Percentiles rank a stretch among this genome's conserved stretches.
These are phyloP conservation scores for Coemansia sp. DNA, from an alignment of 192 early-diverging fungal species.

Conservation along the genomic window DNA sequence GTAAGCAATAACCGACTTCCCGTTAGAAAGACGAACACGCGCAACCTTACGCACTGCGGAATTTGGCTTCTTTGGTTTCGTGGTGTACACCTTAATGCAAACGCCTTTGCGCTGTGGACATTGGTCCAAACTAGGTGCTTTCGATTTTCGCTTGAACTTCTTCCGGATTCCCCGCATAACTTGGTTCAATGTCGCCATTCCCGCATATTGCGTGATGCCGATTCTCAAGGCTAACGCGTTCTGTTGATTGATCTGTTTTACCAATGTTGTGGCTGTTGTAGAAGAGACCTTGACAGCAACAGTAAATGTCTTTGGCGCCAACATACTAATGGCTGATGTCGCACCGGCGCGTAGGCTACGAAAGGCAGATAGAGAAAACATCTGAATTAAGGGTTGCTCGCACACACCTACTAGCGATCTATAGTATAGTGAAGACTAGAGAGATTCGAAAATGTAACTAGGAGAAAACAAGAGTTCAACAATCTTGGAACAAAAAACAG, in stretches of 20 bases:
- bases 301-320: not conserved
- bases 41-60: constrained; percentile 94
- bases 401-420: not conserved
- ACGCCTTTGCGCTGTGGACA: constrained; percentile 92
- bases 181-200: constrained; percentile 91
- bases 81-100: constrained; percentile 92
- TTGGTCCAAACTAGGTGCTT: constrained; percentile 80
- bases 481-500: no score
- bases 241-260: constrained; percentile 2
- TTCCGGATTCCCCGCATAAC: constrained; percentile 85
- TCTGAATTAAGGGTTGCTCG: not conserved
- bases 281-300: not conserved
- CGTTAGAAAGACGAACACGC: constrained; percentile 89
- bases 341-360: constrained; percentile 41
- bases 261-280: not conserved
- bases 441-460: not conserved
- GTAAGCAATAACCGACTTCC: constrained; percentile 89
- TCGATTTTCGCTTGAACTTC: constrained; percentile 61
- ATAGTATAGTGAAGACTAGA: not conserved
- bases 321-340: not conserved
- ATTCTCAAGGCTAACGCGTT: not conserved
- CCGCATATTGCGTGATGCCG: constrained; percentile 19
- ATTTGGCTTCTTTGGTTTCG: constrained; percentile 98
- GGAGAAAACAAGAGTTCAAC: not conserved
- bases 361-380: constrained; percentile 44